Conservation (phyloP, 148 eudicot species). For the Diospyros lotus region DNA sequence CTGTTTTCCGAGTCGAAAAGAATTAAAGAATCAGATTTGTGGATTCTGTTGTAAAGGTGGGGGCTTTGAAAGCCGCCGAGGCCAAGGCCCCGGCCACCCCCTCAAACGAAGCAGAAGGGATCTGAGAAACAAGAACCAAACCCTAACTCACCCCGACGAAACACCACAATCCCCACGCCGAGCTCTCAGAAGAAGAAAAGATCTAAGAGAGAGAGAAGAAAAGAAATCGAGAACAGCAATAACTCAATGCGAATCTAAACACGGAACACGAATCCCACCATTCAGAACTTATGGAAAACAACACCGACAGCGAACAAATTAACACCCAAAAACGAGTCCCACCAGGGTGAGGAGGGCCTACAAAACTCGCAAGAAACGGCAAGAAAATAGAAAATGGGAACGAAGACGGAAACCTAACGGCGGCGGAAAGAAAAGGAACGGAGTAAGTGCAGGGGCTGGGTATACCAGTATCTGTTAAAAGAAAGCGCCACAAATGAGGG, state of each 20-base stretch:
- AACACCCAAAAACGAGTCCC: neutral
- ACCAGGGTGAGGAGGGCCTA: neutral
- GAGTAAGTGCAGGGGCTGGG: neutral
- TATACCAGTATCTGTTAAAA: neutral
- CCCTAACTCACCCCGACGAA: conserved; percentile 19
- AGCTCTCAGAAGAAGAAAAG: conserved; percentile 53
- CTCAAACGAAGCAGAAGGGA: conserved; percentile 78
- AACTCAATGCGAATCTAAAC: conserved; percentile 23
- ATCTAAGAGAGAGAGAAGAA: neutral
- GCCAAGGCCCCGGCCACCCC: conserved; percentile 99
- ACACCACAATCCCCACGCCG: conserved; percentile 58
- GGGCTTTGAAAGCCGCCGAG: conserved; percentile 99
- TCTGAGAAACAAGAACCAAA: conserved; percentile 14
- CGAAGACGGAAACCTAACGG: conserved; percentile 21
- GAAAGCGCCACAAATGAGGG: conserved; percentile 16
- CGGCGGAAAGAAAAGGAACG: neutral
- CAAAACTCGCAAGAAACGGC: neutral
- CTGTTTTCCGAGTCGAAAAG: conserved; percentile 28
- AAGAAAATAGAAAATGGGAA: neutral
- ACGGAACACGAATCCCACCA: conserved; percentile 31
- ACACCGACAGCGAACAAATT: neutral
- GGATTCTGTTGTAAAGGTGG: conserved; percentile 35
- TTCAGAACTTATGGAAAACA: conserved; percentile 28
- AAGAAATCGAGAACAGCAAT: neutral
- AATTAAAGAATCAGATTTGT: conserved; percentile 23